A percentile compares a stretch with the other conserved stretches of the same genome.
These are phyloP conservation scores for Ophiostoma ulmi DNA, from an alignment of 2,329 filamentous ascomycete genomes.

Conservation along the genomic window DNA sequence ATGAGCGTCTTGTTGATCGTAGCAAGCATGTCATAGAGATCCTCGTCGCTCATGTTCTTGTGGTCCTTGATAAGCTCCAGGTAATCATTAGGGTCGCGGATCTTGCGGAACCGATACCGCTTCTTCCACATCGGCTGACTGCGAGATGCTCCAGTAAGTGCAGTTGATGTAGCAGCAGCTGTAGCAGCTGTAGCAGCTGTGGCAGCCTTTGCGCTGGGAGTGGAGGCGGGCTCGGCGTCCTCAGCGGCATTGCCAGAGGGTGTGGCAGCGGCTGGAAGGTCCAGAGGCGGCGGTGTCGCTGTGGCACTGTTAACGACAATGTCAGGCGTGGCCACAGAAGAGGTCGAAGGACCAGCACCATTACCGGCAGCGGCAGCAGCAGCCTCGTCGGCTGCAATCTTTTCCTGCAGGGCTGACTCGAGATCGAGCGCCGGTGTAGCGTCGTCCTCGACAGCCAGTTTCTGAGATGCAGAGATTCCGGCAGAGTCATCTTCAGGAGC, in stretches of 20 bases:
- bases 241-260: not conserved
- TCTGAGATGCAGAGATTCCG: not conserved
- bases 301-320: slow-evolving; percentile 17
- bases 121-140: slow-evolving; percentile 32
- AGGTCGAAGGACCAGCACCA: not conserved
- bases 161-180: not conserved
- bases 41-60: slow-evolving; percentile 45
- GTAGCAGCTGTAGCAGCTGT: not conserved
- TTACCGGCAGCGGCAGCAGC: slow-evolving; percentile 14
- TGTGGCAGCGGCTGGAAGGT: not conserved
- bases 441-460: not conserved
- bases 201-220: not conserved
- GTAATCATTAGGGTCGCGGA: slow-evolving; percentile 48
- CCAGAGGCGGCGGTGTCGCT: slow-evolving; percentile 13
- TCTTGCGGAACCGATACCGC: slow-evolving; percentile 46
- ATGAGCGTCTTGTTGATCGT: slow-evolving; percentile 43
- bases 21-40: slow-evolving; percentile 44
- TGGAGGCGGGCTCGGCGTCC: not conserved
- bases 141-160: slow-evolving; percentile 18
- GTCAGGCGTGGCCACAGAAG: slow-evolving; percentile 7
- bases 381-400: slow-evolving; percentile 23
- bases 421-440: slow-evolving; percentile 17
- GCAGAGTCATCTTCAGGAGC: not conserved
- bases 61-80: slow-evolving; percentile 45
- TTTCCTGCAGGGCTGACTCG: slow-evolving; percentile 19